Conservation (phyloP, 331 rosid genomes). For the Malus hybrid region DNA sequence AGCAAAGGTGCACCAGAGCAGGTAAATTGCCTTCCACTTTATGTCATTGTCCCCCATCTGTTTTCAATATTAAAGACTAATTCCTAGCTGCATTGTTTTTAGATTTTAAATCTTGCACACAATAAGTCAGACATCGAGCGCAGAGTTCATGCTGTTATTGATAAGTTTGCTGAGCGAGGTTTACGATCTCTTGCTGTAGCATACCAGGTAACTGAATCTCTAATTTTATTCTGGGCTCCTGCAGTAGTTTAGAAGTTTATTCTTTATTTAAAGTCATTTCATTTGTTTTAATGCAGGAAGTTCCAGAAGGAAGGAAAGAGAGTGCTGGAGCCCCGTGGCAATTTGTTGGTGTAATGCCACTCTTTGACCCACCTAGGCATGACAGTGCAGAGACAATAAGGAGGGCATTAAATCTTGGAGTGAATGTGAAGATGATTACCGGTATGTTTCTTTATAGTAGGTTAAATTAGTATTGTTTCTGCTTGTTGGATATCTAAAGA, state of each 20-base stretch:
- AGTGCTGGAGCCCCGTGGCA: constrained; percentile 98
- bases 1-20: constrained; percentile 99
- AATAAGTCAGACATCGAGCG: constrained; percentile 85
- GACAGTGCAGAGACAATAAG: constrained; percentile 98
- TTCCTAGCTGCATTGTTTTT: neutral
- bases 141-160: constrained; percentile 89
- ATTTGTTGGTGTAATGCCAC: constrained; percentile 91
- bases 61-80: constrained; percentile 8
- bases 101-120: constrained; percentile 92
- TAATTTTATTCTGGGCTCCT: constrained; percentile 2
- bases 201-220: constrained; percentile 58
- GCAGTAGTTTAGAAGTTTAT: neutral
- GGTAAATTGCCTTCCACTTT: constrained; percentile 35
- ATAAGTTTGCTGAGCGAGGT: constrained; percentile 97
- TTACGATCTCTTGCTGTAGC: constrained; percentile 96
- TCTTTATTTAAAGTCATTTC: neutral
- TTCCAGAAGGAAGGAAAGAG: constrained; percentile 89
- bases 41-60: neutral
- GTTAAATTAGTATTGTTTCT: neutral
- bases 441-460: constrained; percentile 30
- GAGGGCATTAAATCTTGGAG: constrained; percentile 96
- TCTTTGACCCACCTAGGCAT: constrained; percentile 98
- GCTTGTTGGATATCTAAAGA: neutral
- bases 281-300: constrained; percentile 57
- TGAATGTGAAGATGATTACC: constrained; percentile 96